Evolutionary conservation across 176 grass and related monocot genomes (phyloP).

Genomic region (Hordeum marinum): DNA sequence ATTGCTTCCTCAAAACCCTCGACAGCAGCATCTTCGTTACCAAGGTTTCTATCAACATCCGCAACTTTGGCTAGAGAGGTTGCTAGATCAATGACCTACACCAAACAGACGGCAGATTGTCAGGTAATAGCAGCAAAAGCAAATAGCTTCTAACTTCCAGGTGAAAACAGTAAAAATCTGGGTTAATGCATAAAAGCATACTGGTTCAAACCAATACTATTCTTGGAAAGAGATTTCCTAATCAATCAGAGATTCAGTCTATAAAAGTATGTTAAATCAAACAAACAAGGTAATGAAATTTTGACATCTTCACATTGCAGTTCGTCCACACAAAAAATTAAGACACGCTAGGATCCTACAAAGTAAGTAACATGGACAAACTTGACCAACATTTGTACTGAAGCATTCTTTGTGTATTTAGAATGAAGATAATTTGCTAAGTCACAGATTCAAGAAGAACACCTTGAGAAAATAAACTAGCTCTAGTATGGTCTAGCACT

Average conservation of each 20-base stretch:
- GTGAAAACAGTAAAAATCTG: neutral
- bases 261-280: neutral
- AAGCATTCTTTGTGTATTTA: neutral
- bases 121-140: neutral
- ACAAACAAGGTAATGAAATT: neutral
- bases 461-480: neutral
- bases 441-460: neutral
- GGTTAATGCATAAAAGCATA: neutral
- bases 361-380: neutral
- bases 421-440: neutral
- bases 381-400: neutral
- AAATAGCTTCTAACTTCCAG: neutral
- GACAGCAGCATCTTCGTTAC: slow-evolving; percentile 48
- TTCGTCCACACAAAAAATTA: neutral
- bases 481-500: neutral
- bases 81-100: slow-evolving; percentile 85
- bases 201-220: neutral
- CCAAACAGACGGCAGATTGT: neutral
- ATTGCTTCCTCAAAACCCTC: slow-evolving; percentile 87
- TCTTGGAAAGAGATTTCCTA: neutral
- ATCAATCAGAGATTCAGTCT: neutral
- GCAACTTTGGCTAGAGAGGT: slow-evolving; percentile 96
- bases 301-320: neutral
- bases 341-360: neutral
- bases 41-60: slow-evolving; percentile 85